Evolutionary conservation across 2,329 filamentous ascomycete genomes (phyloP).

Genomic region (Mollisiaceae sp.): DNA sequence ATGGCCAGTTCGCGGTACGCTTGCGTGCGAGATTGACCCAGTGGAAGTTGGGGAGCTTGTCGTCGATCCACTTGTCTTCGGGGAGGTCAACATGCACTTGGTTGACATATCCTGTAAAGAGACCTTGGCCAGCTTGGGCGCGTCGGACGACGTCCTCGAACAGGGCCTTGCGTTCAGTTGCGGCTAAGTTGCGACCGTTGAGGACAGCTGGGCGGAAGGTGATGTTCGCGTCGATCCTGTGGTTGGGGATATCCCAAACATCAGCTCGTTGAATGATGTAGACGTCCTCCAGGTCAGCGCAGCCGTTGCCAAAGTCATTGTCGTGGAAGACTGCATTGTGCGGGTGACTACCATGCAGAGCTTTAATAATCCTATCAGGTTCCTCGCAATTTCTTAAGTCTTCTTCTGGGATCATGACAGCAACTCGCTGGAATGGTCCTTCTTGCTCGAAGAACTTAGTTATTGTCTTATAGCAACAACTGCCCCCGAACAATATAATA

Average conservation of each 20-base stretch:
- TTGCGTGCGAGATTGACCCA: neutral
- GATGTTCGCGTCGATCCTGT: neutral
- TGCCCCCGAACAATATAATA: neutral
- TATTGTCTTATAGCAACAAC: neutral
- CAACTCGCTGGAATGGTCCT: neutral
- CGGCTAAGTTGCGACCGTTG: neutral
- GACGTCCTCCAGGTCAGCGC: neutral
- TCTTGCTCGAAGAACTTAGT: neutral
- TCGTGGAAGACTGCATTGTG: neutral
- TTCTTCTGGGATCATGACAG: neutral
- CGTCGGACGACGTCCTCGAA: neutral
- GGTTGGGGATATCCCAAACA: neutral
- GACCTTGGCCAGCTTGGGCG: neutral
- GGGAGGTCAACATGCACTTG: neutral
- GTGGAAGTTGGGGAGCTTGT: neutral
- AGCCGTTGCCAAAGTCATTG: neutral
- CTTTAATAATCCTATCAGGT: neutral
- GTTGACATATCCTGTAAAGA: neutral
- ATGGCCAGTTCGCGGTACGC: too few species aligned
- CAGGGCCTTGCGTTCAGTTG: neutral
- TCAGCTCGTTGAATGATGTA: neutral
- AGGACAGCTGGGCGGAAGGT: neutral
- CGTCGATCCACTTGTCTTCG: neutral
- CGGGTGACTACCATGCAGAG: neutral
- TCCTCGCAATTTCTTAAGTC: neutral